Evolutionary conservation across 257 asterid genomes (phyloP).

Genomic region (Leonotis leonurus): DNA sequence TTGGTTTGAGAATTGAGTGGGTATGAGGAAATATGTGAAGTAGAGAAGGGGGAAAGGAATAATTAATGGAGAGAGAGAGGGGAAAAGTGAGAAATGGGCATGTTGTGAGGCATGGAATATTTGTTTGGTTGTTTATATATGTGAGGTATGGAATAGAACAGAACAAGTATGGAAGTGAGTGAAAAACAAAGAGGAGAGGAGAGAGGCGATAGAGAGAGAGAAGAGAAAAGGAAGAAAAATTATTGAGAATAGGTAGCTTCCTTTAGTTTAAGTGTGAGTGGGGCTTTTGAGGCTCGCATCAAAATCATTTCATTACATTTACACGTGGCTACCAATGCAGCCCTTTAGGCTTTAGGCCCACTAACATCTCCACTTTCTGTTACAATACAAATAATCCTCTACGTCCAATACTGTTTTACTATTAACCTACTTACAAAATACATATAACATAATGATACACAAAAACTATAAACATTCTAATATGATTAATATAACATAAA

Average conservation of each 20-base stretch:
- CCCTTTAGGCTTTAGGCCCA: background rate
- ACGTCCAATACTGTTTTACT: background rate
- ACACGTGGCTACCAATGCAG: constrained; percentile 25
- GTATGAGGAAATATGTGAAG: background rate
- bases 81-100: constrained; percentile 36
- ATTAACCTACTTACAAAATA: too few species aligned
- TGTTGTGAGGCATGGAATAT: constrained; percentile 19
- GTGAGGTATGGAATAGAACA: background rate
- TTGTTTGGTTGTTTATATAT: background rate
- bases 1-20: background rate
- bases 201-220: background rate
- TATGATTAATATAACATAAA: too few species aligned
- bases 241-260: constrained; percentile 10
- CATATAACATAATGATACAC: too few species aligned
- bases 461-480: too few species aligned
- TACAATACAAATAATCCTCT: background rate
- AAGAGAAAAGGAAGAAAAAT: constrained; percentile 17
- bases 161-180: constrained; percentile 18
- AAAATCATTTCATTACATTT: background rate
- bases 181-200: background rate
- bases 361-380: background rate
- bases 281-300: constrained; percentile 18
- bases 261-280: constrained; percentile 2
- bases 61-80: constrained; percentile 1
- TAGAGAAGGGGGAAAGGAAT: constrained; percentile 16